phyloP scores from a whole-genome alignment of 2,329 filamentous ascomycete genomes.

The Cladosporium oxysporum region DNA sequence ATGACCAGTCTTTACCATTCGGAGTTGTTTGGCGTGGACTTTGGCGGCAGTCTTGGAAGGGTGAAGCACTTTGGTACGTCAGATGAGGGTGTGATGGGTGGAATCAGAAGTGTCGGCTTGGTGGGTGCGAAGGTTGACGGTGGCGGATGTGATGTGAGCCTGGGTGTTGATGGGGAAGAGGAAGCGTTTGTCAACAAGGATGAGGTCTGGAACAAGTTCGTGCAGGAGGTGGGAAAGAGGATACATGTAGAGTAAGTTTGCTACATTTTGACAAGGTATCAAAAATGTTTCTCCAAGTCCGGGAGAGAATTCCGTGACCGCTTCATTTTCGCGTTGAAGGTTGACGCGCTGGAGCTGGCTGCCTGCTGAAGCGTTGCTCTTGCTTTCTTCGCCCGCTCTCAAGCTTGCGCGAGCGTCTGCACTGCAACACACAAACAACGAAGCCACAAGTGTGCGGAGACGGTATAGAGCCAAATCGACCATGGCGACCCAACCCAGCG shows the following conservation, averaged over 20 bases:
- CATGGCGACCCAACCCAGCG: background rate
- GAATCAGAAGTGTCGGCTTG: slow-evolving; percentile 25
- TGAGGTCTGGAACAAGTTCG: slow-evolving; percentile 22
- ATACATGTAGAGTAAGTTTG: background rate
- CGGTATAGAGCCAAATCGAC: background rate
- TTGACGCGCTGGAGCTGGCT: background rate
- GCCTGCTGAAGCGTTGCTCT: background rate
- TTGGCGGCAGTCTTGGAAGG: slow-evolving; percentile 20
- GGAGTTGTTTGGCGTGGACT: slow-evolving; percentile 23
- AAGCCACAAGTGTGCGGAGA: background rate
- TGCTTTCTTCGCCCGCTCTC: background rate
- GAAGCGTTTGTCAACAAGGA: slow-evolving; percentile 23
- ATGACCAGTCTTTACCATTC: slow-evolving; percentile 28
- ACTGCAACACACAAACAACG: background rate
- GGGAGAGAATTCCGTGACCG: background rate
- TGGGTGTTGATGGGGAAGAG: slow-evolving; percentile 23
- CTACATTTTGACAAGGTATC: background rate
- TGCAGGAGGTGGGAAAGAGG: slow-evolving; percentile 9
- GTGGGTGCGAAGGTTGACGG: slow-evolving; percentile 25
- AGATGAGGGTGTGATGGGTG: slow-evolving; percentile 25
- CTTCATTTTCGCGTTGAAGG: slow-evolving; percentile 6
- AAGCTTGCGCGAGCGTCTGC: background rate
- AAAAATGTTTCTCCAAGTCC: background rate
- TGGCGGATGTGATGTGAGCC: slow-evolving; percentile 25
- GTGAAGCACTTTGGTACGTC: slow-evolving; percentile 27